A percentile compares a stretch with the other conserved stretches of the same genome.
Evolutionary conservation across 306 rosid species (phyloP).

Genomic region (Rosa persica): DNA sequence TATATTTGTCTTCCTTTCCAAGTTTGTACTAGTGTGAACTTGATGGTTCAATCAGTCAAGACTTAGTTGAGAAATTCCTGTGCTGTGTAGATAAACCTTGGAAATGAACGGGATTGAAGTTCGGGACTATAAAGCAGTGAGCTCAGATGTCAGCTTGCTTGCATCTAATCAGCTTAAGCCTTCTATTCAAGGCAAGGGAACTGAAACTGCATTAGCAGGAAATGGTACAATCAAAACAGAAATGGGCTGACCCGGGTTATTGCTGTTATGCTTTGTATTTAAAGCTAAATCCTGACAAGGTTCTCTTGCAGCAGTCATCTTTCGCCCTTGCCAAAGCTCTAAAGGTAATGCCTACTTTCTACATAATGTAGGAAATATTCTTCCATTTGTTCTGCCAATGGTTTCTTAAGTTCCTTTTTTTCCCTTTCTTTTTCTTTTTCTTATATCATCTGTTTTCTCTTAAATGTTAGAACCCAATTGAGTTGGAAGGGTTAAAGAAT

Average conservation of each 20-base stretch:
- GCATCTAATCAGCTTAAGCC: slow-evolving; percentile 54
- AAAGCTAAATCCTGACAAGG: slow-evolving; percentile 59
- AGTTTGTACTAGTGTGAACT: background rate
- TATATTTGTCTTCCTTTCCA: background rate
- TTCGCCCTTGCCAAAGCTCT: slow-evolving; percentile 95
- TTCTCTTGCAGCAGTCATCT: slow-evolving; percentile 82
- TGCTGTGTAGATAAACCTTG: slow-evolving; percentile 61
- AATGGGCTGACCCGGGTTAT: slow-evolving; percentile 85
- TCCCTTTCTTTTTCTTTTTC: background rate
- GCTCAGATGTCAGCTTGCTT: slow-evolving; percentile 67
- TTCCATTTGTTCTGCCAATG: background rate
- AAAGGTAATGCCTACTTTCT: slow-evolving; percentile 53
- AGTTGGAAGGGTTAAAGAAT: slow-evolving; percentile 79
- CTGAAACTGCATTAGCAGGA: slow-evolving; percentile 29
- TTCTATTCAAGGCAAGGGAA: slow-evolving; percentile 30
- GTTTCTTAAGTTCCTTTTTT: background rate
- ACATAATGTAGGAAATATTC: background rate
- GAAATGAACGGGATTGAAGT: slow-evolving; percentile 73
- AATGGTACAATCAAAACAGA: slow-evolving; percentile 46
- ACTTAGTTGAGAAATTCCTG: slow-evolving; percentile 2
- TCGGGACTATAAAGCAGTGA: slow-evolving; percentile 68
- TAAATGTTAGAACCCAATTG: slow-evolving; percentile 68
- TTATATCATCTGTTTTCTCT: slow-evolving; percentile 14
- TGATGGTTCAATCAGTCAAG: background rate
- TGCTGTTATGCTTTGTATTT: slow-evolving; percentile 85